Percentiles rank a stretch among this genome's conserved stretches.
Conservation (phyloP, 1,284 basidiomycete species). For the Rhodotorula glutinis region DNA sequence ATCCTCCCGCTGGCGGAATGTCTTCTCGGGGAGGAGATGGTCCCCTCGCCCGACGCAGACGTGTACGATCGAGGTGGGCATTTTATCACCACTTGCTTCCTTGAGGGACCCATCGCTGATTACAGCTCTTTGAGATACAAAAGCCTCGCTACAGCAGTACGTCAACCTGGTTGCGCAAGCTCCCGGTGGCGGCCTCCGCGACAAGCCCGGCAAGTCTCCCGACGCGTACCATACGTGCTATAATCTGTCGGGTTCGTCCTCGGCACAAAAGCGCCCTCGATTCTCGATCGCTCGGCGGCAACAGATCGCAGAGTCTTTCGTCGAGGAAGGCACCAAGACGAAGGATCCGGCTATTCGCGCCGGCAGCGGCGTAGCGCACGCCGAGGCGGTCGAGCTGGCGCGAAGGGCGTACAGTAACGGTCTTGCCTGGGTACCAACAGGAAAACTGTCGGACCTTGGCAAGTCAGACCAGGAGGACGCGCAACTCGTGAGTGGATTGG, state of each 20-base stretch:
- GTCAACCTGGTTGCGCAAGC: constrained; percentile 81
- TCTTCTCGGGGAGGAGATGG: constrained; percentile 46
- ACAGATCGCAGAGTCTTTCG: constrained; percentile 54
- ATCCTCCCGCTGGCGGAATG: constrained; percentile 75
- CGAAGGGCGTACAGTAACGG: too few species aligned
- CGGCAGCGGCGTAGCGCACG: too few species aligned
- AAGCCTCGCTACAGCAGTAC: constrained; percentile 79
- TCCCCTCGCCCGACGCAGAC: constrained; percentile 39
- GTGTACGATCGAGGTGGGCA: constrained; percentile 51
- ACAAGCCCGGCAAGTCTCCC: constrained; percentile 90
- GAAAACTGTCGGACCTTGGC: too few species aligned
- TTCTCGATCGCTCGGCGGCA: constrained; percentile 54
- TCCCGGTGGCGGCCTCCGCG: constrained; percentile 77
- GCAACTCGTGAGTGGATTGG: constrained; percentile 35
- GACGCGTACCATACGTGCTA: constrained; percentile 92
- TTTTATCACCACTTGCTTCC: too few species aligned
- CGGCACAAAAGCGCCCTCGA: constrained; percentile 72
- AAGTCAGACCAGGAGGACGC: too few species aligned
- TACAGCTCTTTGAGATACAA: too few species aligned
- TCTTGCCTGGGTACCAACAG: too few species aligned
- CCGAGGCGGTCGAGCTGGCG: too few species aligned
- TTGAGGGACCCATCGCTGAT: too few species aligned
- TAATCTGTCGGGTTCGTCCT: constrained; percentile 80
- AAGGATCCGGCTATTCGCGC: too few species aligned
- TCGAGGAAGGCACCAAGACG: constrained; percentile 8